These are phyloP conservation scores for Dictyophora rubrovolvata DNA, from an alignment of 768 basidiomycete genomes.

Conservation along the genomic window DNA sequence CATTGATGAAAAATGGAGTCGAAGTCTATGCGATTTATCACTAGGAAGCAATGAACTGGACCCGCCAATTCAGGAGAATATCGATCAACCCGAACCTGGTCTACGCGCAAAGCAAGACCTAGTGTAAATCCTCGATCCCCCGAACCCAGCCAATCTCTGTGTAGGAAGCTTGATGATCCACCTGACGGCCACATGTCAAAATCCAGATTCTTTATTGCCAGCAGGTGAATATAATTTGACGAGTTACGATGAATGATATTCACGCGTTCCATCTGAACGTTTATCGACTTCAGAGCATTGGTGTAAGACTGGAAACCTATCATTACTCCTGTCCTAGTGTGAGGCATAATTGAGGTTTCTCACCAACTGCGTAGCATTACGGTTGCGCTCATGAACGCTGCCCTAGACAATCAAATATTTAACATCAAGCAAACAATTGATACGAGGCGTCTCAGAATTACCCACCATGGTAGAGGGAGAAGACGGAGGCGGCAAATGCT, in stretches of 20 bases:
- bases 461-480: too few species aligned
- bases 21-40: background rate
- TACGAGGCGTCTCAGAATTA: too few species aligned
- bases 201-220: background rate
- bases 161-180: background rate
- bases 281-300: background rate
- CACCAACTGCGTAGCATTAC: background rate
- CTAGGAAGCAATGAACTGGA: background rate
- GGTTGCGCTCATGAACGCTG: background rate
- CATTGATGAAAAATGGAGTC: background rate
- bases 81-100: background rate
- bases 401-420: background rate
- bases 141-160: background rate
- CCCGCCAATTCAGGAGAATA: background rate
- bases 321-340: background rate
- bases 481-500: too few species aligned
- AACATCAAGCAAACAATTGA: background rate
- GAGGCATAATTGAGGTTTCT: background rate
- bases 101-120: background rate
- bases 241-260: background rate
- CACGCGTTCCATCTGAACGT: background rate
- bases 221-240: background rate
- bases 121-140: slow-evolving; percentile 1
- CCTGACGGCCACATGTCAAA: background rate
- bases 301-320: background rate